These are phyloP conservation scores for Podospora pseudopauciseta DNA, from an alignment of 495 filamentous ascomycete genomes.

Conservation along the genomic window DNA sequence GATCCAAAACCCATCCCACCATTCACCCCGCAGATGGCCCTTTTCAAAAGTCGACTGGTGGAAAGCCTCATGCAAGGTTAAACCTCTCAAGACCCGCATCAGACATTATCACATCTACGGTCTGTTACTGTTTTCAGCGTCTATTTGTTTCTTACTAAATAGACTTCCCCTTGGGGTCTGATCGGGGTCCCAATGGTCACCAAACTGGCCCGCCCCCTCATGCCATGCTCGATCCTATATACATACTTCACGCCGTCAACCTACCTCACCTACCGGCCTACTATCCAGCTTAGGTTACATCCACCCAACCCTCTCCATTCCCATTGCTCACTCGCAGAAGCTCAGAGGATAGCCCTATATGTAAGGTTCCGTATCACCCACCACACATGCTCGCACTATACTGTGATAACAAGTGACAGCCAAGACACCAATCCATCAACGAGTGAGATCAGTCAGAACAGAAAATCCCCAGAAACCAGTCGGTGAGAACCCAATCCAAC, in stretches of 20 bases:
- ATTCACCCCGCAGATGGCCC: constrained; percentile 17
- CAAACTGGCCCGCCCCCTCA: background rate
- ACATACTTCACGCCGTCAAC: background rate
- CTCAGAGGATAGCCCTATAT: background rate
- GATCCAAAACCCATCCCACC: constrained; percentile 2
- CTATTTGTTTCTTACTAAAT: background rate
- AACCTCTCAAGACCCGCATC: constrained; percentile 8
- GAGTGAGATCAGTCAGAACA: background rate
- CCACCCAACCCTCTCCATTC: background rate
- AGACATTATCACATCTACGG: background rate
- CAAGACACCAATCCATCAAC: background rate
- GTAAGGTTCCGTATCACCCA: background rate
- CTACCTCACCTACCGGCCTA: background rate
- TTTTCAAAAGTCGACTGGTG: constrained; percentile 15
- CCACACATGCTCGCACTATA: background rate
- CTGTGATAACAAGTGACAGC: background rate
- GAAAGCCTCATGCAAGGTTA: constrained; percentile 6
- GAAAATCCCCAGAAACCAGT: background rate
- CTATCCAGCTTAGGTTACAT: background rate
- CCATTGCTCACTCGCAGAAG: background rate
- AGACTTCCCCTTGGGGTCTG: background rate
- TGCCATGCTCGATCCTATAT: background rate
- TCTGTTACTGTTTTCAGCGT: background rate
- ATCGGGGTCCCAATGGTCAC: background rate
- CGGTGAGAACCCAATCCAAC: background rate